Evolutionary conservation across 2,329 filamentous ascomycete genomes (phyloP).

Genomic region (Colletotrichum sp.): DNA sequence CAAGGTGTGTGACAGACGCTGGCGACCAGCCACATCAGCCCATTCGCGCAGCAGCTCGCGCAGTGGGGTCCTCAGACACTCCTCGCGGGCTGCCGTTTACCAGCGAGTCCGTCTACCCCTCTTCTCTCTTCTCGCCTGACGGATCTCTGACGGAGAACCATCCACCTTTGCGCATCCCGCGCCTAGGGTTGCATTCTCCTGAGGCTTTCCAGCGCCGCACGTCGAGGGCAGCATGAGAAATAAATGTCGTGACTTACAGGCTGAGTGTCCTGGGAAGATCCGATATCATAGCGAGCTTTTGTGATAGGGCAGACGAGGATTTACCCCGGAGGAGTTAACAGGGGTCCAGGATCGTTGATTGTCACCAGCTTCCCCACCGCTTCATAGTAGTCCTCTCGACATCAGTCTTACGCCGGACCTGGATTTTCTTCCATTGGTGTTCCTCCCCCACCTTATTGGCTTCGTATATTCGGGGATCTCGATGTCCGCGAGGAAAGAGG

Average conservation of each 20-base stretch:
- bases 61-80: not conserved
- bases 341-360: not conserved
- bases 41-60: constrained; percentile 5
- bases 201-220: not conserved
- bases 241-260: not conserved
- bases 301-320: not conserved
- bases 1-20: not conserved
- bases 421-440: not conserved
- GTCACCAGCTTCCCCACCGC: constrained; percentile 1
- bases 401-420: not conserved
- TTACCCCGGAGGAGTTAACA: not conserved
- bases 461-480: not conserved
- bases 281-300: not conserved
- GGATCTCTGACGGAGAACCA: not conserved
- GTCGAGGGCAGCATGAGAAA: not conserved
- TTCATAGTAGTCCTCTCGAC: not conserved
- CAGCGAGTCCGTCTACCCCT: not conserved
- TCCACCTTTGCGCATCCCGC: not conserved
- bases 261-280: not conserved
- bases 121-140: not conserved
- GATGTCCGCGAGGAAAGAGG: not conserved
- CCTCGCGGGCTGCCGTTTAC: not conserved
- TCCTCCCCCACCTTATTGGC: not conserved
- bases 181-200: not conserved
- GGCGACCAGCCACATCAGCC: not conserved